These are phyloP conservation scores for Wallacemonas collosoma DNA, from an alignment of 208 protist species.

Conservation along the genomic window DNA sequence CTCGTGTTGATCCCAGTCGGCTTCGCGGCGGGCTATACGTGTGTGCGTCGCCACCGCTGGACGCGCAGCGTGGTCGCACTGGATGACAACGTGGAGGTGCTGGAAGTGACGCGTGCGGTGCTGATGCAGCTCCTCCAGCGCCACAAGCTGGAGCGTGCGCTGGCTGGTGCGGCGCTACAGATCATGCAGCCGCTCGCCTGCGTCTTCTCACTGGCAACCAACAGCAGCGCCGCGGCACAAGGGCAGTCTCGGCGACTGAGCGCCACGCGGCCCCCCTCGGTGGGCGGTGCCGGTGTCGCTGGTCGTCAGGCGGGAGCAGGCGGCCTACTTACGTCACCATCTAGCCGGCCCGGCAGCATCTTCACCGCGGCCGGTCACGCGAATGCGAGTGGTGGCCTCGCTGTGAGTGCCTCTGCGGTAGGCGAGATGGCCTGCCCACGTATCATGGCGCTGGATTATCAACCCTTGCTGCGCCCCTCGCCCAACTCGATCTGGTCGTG, in stretches of 20 bases:
- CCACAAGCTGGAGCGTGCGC: slow-evolving; percentile 46
- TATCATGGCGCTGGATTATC: slow-evolving; percentile 49
- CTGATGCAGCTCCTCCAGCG: slow-evolving; percentile 67
- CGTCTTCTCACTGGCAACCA: neutral
- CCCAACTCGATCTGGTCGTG: slow-evolving; percentile 78
- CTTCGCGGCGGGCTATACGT: slow-evolving; percentile 78
- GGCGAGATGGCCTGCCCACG: slow-evolving; percentile 17
- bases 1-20: slow-evolving; percentile 38
- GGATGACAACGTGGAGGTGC: slow-evolving; percentile 73
- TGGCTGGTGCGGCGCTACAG: slow-evolving; percentile 64
- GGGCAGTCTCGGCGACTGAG: slow-evolving; percentile 25
- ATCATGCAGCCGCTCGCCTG: slow-evolving; percentile 69
- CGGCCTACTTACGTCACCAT: neutral
- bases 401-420: neutral
- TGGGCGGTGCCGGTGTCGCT: neutral
- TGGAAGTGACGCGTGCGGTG: slow-evolving; percentile 56
- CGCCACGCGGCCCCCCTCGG: neutral
- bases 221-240: slow-evolving; percentile 16
- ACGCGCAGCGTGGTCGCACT: slow-evolving; percentile 57
- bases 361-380: neutral
- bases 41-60: slow-evolving; percentile 78
- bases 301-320: neutral
- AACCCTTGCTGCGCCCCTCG: slow-evolving; percentile 65
- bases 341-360: slow-evolving; percentile 12
- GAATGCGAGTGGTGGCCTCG: neutral